phyloP scores from a whole-genome alignment of 2,329 filamentous ascomycete species.

The Calonectria henricotiae region DNA sequence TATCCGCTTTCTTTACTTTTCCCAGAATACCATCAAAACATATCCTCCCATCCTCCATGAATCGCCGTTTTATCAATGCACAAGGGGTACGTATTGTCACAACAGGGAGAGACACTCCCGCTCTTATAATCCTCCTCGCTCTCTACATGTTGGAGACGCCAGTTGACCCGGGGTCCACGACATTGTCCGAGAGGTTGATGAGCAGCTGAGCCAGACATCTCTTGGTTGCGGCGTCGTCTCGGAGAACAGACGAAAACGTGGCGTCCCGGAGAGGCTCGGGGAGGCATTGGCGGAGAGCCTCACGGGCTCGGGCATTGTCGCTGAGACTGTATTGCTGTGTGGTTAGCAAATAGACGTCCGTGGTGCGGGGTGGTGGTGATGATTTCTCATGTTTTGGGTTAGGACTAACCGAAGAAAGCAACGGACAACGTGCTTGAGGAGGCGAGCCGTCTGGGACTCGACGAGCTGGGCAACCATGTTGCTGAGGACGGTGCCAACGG shows the following conservation, averaged over 20 bases:
- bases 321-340: conserved; percentile 76
- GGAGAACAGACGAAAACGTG: conserved; percentile 95
- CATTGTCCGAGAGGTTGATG: conserved; percentile 95
- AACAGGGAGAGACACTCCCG: conserved; percentile 43
- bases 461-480: conserved; percentile 99
- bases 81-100: conserved; percentile 53
- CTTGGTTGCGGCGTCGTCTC: conserved; percentile 97
- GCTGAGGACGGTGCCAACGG: conserved; percentile 95
- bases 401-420: conserved; percentile 89
- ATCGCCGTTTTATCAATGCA: conserved; percentile 53
- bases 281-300: conserved; percentile 95
- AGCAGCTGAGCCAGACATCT: conserved; percentile 96
- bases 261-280: conserved; percentile 99
- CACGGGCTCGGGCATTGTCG: conserved; percentile 95
- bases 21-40: conserved; percentile 54
- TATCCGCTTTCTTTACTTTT: conserved; percentile 53
- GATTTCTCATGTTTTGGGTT: neutral
- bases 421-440: conserved; percentile 97
- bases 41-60: conserved; percentile 49
- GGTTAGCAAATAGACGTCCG: conserved; percentile 35
- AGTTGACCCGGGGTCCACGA: conserved; percentile 68
- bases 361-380: neutral
- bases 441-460: conserved; percentile 94
- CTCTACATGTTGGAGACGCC: conserved; percentile 57
- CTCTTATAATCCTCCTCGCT: conserved; percentile 36